phyloP scores from a whole-genome alignment of 2,329 filamentous ascomycete species.

The Fusarium pininemorale region DNA sequence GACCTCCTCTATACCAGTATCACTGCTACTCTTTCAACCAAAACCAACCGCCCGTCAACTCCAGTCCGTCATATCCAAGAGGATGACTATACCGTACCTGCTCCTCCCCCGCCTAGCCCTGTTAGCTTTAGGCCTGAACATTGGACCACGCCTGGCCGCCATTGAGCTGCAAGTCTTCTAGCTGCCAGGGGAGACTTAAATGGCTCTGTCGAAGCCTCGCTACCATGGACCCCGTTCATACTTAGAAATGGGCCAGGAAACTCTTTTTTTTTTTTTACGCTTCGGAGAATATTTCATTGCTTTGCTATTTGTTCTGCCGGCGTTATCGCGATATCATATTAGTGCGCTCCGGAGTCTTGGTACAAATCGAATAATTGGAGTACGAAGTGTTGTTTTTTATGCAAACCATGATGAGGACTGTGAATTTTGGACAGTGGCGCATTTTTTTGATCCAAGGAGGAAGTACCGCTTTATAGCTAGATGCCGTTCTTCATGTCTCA shows the following conservation, averaged over 20 bases:
- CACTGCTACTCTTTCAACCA: conserved; percentile 59
- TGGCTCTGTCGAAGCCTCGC: conserved; percentile 15
- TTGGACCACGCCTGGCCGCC: conserved; percentile 56
- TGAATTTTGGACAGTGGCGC: conserved; percentile 26
- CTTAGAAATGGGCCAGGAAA: neutral
- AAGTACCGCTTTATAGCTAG: conserved; percentile 13
- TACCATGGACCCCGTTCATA: conserved; percentile 9
- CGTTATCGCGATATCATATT: conserved; percentile 22
- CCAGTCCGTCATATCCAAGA: conserved; percentile 63
- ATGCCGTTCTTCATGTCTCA: conserved; percentile 4
- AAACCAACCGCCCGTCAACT: conserved; percentile 53
- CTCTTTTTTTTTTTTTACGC: neutral
- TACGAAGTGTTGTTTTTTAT: conserved; percentile 1
- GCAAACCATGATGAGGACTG: conserved; percentile 13
- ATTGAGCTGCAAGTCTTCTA: conserved; percentile 34
- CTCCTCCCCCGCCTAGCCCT: conserved; percentile 70
- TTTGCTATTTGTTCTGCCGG: conserved; percentile 13
- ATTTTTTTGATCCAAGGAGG: conserved; percentile 23
- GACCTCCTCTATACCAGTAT: conserved; percentile 65
- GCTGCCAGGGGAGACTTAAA: conserved; percentile 6
- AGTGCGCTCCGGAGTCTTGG: conserved; percentile 35
- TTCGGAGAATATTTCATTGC: neutral
- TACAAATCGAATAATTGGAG: conserved; percentile 26
- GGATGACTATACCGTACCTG: conserved; percentile 71
- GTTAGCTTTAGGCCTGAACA: conserved; percentile 68